Percentiles rank a stretch among this genome's conserved stretches.
These are phyloP conservation scores for Coemansia sp. DNA, from an alignment of 192 early-diverging fungal species.

Conservation along the genomic window DNA sequence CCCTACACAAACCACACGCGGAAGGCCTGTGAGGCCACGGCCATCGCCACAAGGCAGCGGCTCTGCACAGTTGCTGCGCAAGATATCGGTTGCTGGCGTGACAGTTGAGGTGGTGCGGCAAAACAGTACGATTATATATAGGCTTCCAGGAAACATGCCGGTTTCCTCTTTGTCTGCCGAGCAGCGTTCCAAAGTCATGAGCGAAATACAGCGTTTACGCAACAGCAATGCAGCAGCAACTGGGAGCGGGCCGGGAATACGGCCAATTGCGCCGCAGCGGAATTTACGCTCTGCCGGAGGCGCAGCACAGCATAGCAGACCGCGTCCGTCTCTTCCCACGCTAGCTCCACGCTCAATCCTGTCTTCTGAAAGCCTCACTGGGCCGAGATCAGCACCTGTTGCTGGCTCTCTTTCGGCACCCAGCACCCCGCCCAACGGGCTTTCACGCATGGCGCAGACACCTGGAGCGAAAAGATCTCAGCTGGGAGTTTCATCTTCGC, in stretches of 20 bases:
- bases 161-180: conserved; percentile 49
- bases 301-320: conserved; percentile 10
- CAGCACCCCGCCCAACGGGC: conserved; percentile 5
- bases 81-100: conserved; percentile 39
- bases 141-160: conserved; percentile 50
- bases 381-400: conserved; percentile 13
- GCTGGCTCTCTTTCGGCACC: conserved; percentile 8
- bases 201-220: conserved; percentile 44
- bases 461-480: not conserved
- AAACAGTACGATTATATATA: conserved; percentile 45
- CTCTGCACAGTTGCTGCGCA: conserved; percentile 31
- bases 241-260: not conserved
- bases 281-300: not conserved
- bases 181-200: conserved; percentile 46
- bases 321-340: conserved; percentile 18
- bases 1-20: not conserved
- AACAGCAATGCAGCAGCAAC: conserved; percentile 11
- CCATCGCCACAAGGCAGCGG: conserved; percentile 2
- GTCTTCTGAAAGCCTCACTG: not conserved
- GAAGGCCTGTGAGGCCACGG: not conserved
- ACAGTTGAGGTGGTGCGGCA: conserved; percentile 50
- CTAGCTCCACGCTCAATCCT: conserved; percentile 20
- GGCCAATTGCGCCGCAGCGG: not conserved
- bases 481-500: not conserved
- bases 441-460: not conserved